Base-by-base conservation (phyloP, 208 protist species). In the Naegleria lovaniensis region DNA sequence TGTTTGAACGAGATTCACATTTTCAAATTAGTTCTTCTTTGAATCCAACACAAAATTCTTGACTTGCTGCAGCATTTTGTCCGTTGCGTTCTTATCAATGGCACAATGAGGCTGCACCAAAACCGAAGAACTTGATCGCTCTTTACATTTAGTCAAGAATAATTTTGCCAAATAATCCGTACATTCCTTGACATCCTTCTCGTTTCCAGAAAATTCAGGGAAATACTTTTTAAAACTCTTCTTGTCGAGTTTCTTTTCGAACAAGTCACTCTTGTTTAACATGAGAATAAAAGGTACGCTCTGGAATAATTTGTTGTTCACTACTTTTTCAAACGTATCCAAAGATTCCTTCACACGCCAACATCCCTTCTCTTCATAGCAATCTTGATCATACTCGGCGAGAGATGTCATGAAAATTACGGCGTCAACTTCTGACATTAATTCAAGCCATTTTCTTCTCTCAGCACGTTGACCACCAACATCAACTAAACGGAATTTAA, bases 361-460 rank as follows among this genome's bases (percentile, higher is more conserved):
- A n/a, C 3, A n/a, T n/a, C 58, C 22, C 5, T 75, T 75, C 5
- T 75, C 58, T 25, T 75, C 58, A 52, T 93, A 92, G 2, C 96
- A 90, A 7, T 93, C 75, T 85, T 75, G 58, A 75, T 75, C 58
- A 75, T n/a, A 75, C n/a, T 75, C 58, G n/a, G 58, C 6, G 15
- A 75, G n/a, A n/a, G 58, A 75, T n/a, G 22, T 75, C 15, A 75
- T n/a, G 22, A 75, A 75, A n/a, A 75, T 75, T 5, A 75, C 22
- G 5, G 58, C 58, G 15, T 58, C 51, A 58, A 58, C 51, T 58
- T 58, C 51, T 58, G 51, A 58, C 51, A 58, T 58, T 5, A 58
- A 15, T 58, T 58, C 51, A 58, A 58, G 51, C 51, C 51, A 58
- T 15, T 58, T 58, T 58, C 51, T 58, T 58, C 51, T 5, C 15